Conservation (phyloP, 768 basidiomycete genomes). For the Boletus insuetus region DNA sequence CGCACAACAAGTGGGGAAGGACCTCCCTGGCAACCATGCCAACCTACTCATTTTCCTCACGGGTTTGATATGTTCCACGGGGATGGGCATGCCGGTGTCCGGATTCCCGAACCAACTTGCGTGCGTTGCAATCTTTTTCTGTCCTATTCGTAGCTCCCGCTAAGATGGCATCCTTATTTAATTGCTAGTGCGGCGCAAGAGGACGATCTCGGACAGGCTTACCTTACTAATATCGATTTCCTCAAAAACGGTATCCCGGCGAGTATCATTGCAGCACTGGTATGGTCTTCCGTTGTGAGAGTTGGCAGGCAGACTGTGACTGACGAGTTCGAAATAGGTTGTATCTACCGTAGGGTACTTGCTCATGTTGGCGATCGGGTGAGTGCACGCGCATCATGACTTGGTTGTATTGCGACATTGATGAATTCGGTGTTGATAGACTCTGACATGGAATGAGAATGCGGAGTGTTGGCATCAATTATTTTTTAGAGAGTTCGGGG, state of each 20-base stretch:
- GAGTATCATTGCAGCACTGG: conserved; percentile 83
- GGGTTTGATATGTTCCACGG: conserved; percentile 87
- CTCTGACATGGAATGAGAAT: not conserved
- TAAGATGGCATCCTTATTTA: not conserved
- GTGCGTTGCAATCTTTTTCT: conserved; percentile 42
- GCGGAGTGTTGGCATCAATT: no score
- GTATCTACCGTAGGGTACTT: conserved; percentile 17
- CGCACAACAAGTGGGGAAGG: conserved; percentile 84
- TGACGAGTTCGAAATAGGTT: conserved; percentile 10
- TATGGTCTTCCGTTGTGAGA: conserved; percentile 27
- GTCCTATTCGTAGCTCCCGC: not conserved
- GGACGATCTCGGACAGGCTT: conserved; percentile 89
- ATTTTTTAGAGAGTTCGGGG: no score
- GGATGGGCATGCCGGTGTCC: conserved; percentile 98
- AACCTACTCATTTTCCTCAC: conserved; percentile 93
- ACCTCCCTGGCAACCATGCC: conserved; percentile 61
- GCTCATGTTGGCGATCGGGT: conserved; percentile 19
- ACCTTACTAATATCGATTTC: conserved; percentile 84
- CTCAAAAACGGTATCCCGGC: conserved; percentile 92
- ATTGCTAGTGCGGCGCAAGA: conserved; percentile 81
- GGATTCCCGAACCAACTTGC: conserved; percentile 99
- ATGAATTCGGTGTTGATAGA: not conserved
- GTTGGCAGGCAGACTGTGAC: not conserved
- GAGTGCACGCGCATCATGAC: not conserved
- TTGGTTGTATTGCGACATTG: not conserved